A percentile compares a stretch with the other conserved stretches of the same genome.
These are phyloP conservation scores for Penicillium goetzii DNA, from an alignment of 495 filamentous ascomycete species.

Conservation along the genomic window DNA sequence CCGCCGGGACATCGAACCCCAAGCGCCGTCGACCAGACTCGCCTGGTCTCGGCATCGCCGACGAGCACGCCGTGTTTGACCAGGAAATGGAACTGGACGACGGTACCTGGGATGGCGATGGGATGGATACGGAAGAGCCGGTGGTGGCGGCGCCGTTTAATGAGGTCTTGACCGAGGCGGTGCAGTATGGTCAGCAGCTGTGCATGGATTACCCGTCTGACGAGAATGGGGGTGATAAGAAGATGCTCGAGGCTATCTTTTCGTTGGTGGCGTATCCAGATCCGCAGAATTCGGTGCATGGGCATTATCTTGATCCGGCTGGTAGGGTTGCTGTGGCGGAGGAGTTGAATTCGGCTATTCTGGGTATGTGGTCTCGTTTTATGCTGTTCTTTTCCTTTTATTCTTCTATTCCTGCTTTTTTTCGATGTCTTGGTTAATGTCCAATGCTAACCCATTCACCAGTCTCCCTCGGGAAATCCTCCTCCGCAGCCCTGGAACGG, in stretches of 20 bases:
- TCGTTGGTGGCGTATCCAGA: conserved; percentile 86
- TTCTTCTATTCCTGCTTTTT: conserved; percentile 16
- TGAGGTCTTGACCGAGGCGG: conserved; percentile 65
- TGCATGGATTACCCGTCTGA: conserved; percentile 69
- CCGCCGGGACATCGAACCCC: conserved; percentile 28
- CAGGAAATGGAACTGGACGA: conserved; percentile 85
- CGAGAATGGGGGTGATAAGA: conserved; percentile 71
- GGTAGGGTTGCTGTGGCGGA: conserved; percentile 84
- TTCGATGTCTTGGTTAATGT: conserved; percentile 10
- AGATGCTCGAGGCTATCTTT: conserved; percentile 82
- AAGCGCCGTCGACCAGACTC: conserved; percentile 41
- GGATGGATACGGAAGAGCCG: conserved; percentile 59
- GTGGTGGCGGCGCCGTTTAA: conserved; percentile 47
- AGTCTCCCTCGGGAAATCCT: conserved; percentile 91
- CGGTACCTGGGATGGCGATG: conserved; percentile 51
- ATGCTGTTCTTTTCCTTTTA: conserved; percentile 13
- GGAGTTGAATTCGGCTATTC: conserved; percentile 90
- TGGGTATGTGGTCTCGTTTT: conserved; percentile 63
- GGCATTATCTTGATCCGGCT: conserved; percentile 75
- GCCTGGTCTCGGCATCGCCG: conserved; percentile 34
- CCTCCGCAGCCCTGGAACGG: conserved; percentile 82
- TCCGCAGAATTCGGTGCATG: conserved; percentile 71
- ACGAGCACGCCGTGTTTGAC: conserved; percentile 58
- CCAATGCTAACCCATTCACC: conserved; percentile 24
- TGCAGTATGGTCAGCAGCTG: conserved; percentile 81